Evolutionary conservation across 331 rosid genomes (phyloP).

Genomic region (Rosa hybrid): DNA sequence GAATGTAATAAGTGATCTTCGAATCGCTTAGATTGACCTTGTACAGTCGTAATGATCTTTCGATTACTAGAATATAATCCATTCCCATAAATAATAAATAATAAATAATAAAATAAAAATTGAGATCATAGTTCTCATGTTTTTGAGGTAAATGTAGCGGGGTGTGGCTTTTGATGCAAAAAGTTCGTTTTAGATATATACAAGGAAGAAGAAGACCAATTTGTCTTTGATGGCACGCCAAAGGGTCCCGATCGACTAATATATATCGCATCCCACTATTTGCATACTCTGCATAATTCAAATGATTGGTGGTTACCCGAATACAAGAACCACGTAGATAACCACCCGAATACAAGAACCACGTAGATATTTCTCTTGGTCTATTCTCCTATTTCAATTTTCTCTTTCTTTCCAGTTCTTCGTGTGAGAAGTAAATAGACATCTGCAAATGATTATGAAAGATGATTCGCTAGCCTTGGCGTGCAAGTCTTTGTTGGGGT

Average conservation of each 20-base stretch:
- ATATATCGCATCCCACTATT: conserved; percentile 39
- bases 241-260: conserved; percentile 27
- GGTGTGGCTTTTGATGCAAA: conserved; percentile 43
- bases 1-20: too few relatives aligned
- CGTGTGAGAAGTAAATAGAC: conserved; percentile 1
- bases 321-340: conserved; percentile 23
- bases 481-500: conserved; percentile 46
- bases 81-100: too few relatives aligned
- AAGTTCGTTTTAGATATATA: background rate
- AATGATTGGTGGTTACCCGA: conserved; percentile 56
- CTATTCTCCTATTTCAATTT: background rate
- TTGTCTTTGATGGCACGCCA: conserved; percentile 74
- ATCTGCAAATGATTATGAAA: conserved; percentile 39
- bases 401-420: background rate
- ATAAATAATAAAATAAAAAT: too few relatives aligned
- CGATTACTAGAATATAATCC: too few relatives aligned
- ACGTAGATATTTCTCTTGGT: conserved; percentile 1
- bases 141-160: background rate
- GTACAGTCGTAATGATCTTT: too few relatives aligned
- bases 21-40: too few relatives aligned
- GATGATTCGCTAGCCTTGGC: conserved; percentile 52
- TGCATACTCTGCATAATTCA: conserved; percentile 34
- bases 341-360: conserved; percentile 33
- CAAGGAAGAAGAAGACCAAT: conserved; percentile 27
- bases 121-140: too few relatives aligned